These are phyloP conservation scores for Gardenia jasminoides DNA, from an alignment of 257 asterid species.

Conservation along the genomic window DNA sequence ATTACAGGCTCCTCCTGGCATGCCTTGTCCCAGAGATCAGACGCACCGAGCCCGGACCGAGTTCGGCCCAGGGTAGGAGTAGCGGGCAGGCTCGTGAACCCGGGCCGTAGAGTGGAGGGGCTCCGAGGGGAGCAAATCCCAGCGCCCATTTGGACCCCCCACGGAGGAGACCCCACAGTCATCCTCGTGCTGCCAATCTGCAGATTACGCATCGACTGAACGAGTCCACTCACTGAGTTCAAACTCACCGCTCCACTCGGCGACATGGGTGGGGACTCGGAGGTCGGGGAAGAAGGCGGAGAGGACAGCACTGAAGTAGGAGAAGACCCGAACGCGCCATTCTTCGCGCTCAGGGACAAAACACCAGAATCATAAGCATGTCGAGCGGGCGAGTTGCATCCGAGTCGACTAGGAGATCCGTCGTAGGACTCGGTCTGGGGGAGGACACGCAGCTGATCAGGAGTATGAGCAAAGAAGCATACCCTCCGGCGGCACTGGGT, in stretches of 20 bases:
- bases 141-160: constrained; percentile 48
- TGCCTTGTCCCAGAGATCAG: constrained; percentile 46
- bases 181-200: constrained; percentile 48
- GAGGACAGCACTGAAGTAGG: constrained; percentile 39
- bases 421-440: constrained; percentile 46
- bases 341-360: neutral
- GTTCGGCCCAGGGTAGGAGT: constrained; percentile 48
- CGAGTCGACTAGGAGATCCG: constrained; percentile 34
- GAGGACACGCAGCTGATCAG: constrained; percentile 66
- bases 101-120: constrained; percentile 43
- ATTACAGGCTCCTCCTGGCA: constrained; percentile 62
- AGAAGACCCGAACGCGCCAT: constrained; percentile 29
- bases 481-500: constrained; percentile 79
- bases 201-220: constrained; percentile 59
- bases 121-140: constrained; percentile 59
- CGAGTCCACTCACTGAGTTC: constrained; percentile 46
- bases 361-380: constrained; percentile 23
- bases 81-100: constrained; percentile 53
- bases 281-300: constrained; percentile 47
- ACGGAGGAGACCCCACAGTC: constrained; percentile 50
- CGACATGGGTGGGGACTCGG: constrained; percentile 60
- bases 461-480: constrained; percentile 89
- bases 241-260: constrained; percentile 41
- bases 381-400: constrained; percentile 25
- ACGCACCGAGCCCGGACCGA: constrained; percentile 35